Evolutionary conservation across 108 stramenopile genomes (phyloP), one percentile per base, ranked within the genome.

Genomic region (Fragilaria radians): DNA sequence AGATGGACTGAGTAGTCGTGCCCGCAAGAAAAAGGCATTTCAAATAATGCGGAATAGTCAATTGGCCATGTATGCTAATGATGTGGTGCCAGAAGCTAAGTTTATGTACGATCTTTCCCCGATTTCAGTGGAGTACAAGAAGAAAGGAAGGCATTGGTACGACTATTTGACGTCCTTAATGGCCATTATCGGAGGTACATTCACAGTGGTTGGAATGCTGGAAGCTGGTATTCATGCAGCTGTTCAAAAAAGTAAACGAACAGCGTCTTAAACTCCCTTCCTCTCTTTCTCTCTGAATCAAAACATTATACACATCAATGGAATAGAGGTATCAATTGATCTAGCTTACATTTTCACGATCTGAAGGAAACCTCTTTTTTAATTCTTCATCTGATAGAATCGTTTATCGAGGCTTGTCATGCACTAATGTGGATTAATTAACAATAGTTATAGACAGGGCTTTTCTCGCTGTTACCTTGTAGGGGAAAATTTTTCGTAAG

Each of bases 101-200:
- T 92, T 92, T 50, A 57, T 70, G 23, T 85, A 89, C 48, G 94
- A 95, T 59, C 54, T 92, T 32, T 89, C 87, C 4, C 87, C 91
- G 3, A 92, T 92, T 66, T 77, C 81, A 19, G 85, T 95, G 2
- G 21, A 29, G 2, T 71, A 67, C 34, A 51, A 59, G 26, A 57
- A 59, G 25, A 30, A 24, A 36, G 53, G 60, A 23, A 29, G 66
- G 47, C 74, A 62, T 14, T 91, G 94, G 95, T 98, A 98, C 62
- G 93, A 95, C 48, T 98, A 95, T 57, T 46, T 95, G 22, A 98
- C 95, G 4, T 85, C 81, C 45, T 31, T 98, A 26, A 74, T 93
- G 67, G 95, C 97, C 11, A 94, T 96, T 29, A 73, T 98, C 28
- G 96, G 96, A 36, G 96, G 96, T 0, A 89, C 89, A 3, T 97